A percentile compares a stretch with the other conserved stretches of the same genome.
phyloP scores from a whole-genome alignment of 1,284 basidiomycete genomes.

The Afroboletus lepidellus region DNA sequence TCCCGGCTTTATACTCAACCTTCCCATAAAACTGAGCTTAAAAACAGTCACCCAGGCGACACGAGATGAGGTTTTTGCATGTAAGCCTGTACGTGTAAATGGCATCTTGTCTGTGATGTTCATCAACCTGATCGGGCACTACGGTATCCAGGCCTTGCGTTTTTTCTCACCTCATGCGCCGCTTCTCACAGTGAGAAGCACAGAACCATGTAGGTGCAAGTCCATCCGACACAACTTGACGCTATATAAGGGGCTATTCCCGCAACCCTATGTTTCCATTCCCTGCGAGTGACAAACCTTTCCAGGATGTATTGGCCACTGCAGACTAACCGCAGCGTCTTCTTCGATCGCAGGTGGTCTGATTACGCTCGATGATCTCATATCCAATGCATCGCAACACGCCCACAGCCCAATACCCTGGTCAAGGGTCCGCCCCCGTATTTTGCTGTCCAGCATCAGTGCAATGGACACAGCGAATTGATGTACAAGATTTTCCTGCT shows the following conservation, averaged over 20 bases:
- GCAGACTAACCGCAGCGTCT: constrained; percentile 23
- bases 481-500: constrained; percentile 8
- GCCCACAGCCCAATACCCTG: constrained; percentile 30
- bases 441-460: constrained; percentile 10
- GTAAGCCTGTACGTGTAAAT: constrained; percentile 21
- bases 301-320: constrained; percentile 23
- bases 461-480: constrained; percentile 8
- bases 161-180: constrained; percentile 13
- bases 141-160: constrained; percentile 21
- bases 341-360: constrained; percentile 25
- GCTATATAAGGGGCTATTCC: constrained; percentile 14
- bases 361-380: constrained; percentile 23
- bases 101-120: constrained; percentile 15
- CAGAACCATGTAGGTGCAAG: too few species aligned
- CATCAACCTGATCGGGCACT: constrained; percentile 18
- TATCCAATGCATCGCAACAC: constrained; percentile 22
- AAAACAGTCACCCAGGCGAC: constrained; percentile 30
- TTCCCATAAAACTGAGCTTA: constrained; percentile 12
- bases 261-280: constrained; percentile 27
- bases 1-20: constrained; percentile 27
- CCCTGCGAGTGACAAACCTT: constrained; percentile 12
- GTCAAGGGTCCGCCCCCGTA: constrained; percentile 5
- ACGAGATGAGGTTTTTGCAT: constrained; percentile 11
- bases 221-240: constrained; percentile 22
- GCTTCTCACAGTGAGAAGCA: constrained; percentile 21